Conservation (phyloP, 768 basidiomycete genomes). For the Phaffia tasmanica region DNA sequence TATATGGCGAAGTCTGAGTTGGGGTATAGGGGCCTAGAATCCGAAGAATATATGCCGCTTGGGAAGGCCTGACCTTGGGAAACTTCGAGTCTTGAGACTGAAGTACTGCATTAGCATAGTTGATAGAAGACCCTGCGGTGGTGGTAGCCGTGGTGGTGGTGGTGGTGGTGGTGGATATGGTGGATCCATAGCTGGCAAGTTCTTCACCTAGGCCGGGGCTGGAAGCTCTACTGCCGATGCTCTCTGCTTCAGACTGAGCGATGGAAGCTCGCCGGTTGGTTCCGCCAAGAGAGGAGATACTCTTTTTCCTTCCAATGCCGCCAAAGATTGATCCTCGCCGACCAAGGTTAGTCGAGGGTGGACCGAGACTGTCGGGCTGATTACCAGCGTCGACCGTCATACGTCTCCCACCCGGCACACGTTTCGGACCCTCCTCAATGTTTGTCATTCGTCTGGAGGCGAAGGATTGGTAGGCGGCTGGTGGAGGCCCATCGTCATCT, state of each 20-base stretch:
- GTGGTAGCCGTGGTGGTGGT: not conserved
- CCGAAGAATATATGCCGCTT: constrained; percentile 37
- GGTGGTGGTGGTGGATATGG: constrained; percentile 5
- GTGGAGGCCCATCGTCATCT: constrained; percentile 12
- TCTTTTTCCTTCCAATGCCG: constrained; percentile 16
- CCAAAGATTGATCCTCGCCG: constrained; percentile 19
- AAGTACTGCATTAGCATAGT: not conserved
- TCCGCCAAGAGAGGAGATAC: constrained; percentile 5
- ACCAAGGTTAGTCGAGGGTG: constrained; percentile 12
- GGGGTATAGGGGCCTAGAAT: constrained; percentile 32
- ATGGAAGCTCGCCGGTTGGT: constrained; percentile 6
- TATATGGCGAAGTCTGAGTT: not conserved
- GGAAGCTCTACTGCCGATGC: not conserved
- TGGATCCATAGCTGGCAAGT: not conserved
- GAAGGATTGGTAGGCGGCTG: constrained; percentile 3
- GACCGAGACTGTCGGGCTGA: not conserved
- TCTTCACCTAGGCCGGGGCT: constrained; percentile 12
- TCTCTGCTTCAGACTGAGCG: constrained; percentile 19
- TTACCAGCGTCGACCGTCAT: constrained; percentile 16
- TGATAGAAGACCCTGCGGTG: not conserved
- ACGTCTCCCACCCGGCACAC: constrained; percentile 12
- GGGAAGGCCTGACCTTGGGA: constrained; percentile 29
- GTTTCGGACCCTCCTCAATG: constrained; percentile 1
- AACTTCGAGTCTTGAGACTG: constrained; percentile 11
- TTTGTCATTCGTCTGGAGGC: constrained; percentile 16